phyloP scores from a whole-genome alignment of 2,329 filamentous ascomycete genomes.

The Elsinoe fawcettii region DNA sequence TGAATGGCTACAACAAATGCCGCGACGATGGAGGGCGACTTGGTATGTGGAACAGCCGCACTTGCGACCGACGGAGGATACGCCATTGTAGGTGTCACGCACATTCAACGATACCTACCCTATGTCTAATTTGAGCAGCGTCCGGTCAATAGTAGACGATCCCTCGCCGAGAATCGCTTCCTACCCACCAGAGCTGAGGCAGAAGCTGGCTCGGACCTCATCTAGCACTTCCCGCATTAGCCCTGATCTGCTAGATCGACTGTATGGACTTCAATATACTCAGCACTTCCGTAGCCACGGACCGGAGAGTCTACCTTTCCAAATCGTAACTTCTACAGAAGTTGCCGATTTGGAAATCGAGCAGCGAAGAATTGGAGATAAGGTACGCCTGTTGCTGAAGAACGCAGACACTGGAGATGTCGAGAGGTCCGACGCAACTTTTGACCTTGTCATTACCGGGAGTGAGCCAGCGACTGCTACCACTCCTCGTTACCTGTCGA shows the following conservation, averaged over 20 bases:
- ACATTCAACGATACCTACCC: too few species aligned
- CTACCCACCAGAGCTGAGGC: constrained; percentile 14
- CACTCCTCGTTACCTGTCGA: not conserved
- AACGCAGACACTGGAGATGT: too few species aligned
- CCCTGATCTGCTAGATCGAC: constrained; percentile 20
- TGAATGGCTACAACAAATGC: constrained; percentile 20
- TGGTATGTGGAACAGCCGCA: constrained; percentile 22
- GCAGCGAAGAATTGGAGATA: too few species aligned
- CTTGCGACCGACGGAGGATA: constrained; percentile 21
- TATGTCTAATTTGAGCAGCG: constrained; percentile 9
- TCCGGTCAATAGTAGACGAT: constrained; percentile 17
- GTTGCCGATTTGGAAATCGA: constrained; percentile 4
- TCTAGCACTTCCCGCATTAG: constrained; percentile 19
- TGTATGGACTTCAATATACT: constrained; percentile 24
- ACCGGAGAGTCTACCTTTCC: not conserved
- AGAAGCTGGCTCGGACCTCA: constrained; percentile 7
- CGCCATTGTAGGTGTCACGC: constrained; percentile 19
- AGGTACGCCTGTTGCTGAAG: too few species aligned
- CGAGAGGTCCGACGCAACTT: not conserved
- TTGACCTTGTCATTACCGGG: constrained; percentile 22
- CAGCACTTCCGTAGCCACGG: constrained; percentile 21
- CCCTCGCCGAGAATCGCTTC: not conserved
- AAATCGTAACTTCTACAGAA: not conserved
- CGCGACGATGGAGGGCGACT: constrained; percentile 20
- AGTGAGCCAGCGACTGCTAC: constrained; percentile 18